phyloP scores from a whole-genome alignment of 441 rosid species.

The Gossypium schwendimanii region DNA sequence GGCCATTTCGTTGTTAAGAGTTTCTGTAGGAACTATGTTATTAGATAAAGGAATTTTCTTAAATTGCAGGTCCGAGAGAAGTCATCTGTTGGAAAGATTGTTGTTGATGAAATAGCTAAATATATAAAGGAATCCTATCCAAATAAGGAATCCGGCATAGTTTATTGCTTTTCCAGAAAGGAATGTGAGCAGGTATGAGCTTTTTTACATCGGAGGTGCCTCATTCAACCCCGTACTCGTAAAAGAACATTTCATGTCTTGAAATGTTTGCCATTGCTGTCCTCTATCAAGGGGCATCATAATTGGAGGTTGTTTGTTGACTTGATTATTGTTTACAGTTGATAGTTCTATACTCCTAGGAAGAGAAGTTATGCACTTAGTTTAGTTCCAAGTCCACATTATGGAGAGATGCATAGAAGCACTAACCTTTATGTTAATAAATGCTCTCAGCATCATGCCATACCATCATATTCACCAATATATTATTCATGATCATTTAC shows the following conservation, averaged over 20 bases:
- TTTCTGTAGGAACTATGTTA: slow-evolving; percentile 10
- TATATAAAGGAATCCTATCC: slow-evolving; percentile 74
- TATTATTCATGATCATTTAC: background rate
- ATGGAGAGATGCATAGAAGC: background rate
- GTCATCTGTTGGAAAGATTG: slow-evolving; percentile 72
- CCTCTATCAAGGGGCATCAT: slow-evolving; percentile 7
- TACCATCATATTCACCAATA: background rate
- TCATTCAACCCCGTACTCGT: background rate
- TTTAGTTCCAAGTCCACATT: background rate
- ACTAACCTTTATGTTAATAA: background rate
- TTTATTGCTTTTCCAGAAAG: slow-evolving; percentile 93
- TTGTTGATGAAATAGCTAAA: slow-evolving; percentile 80
- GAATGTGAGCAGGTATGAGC: slow-evolving; percentile 85
- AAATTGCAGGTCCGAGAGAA: slow-evolving; percentile 69
- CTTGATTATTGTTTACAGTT: background rate
- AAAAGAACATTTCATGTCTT: background rate
- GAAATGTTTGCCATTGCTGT: slow-evolving; percentile 11
- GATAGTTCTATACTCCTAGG: background rate
- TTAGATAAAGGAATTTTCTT: background rate
- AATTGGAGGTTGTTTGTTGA: slow-evolving; percentile 1
- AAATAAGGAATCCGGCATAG: slow-evolving; percentile 88
- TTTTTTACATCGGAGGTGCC: background rate
- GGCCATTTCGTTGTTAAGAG: slow-evolving; percentile 12
- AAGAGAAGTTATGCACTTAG: background rate
- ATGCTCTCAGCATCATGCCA: slow-evolving; percentile 1